These are phyloP conservation scores for Purpureocillium lavendulum DNA, from an alignment of 2,329 filamentous ascomycete species.

Conservation along the genomic window DNA sequence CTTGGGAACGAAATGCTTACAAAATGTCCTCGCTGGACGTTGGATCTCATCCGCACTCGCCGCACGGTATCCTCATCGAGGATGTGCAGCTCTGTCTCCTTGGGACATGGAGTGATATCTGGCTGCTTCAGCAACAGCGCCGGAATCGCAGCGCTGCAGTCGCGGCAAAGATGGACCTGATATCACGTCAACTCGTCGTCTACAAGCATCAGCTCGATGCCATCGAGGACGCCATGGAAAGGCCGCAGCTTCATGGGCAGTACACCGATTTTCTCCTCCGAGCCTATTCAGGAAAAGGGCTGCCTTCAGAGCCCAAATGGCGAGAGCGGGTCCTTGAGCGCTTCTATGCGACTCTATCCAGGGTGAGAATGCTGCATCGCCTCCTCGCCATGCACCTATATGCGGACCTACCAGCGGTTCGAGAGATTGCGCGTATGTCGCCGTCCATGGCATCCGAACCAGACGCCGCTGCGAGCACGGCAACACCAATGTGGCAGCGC, in stretches of 20 bases:
- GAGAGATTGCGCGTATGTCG: slow-evolving; percentile 3
- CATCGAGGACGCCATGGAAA: slow-evolving; percentile 7
- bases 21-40: slow-evolving; percentile 20
- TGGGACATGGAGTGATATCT: slow-evolving; percentile 20
- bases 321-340: slow-evolving; percentile 15
- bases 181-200: slow-evolving; percentile 7
- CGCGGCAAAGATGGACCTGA: not conserved
- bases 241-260: slow-evolving; percentile 8
- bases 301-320: slow-evolving; percentile 14
- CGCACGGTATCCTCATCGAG: slow-evolving; percentile 20
- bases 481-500: slow-evolving; percentile 11
- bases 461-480: slow-evolving; percentile 5
- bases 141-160: slow-evolving; percentile 11
- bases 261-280: slow-evolving; percentile 11
- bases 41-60: slow-evolving; percentile 15
- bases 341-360: slow-evolving; percentile 20
- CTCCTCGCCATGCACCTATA: slow-evolving; percentile 26
- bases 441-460: not conserved
- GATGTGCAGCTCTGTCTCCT: slow-evolving; percentile 25
- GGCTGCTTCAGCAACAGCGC: slow-evolving; percentile 18
- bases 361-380: slow-evolving; percentile 25
- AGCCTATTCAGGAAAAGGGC: slow-evolving; percentile 20
- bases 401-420: slow-evolving; percentile 19
- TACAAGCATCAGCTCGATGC: slow-evolving; percentile 12
- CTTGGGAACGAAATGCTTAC: slow-evolving; percentile 18